Evolutionary conservation across 225 moss, liverwort and hornwort genomes (phyloP).

Genomic region (Climacium dendroides): DNA sequence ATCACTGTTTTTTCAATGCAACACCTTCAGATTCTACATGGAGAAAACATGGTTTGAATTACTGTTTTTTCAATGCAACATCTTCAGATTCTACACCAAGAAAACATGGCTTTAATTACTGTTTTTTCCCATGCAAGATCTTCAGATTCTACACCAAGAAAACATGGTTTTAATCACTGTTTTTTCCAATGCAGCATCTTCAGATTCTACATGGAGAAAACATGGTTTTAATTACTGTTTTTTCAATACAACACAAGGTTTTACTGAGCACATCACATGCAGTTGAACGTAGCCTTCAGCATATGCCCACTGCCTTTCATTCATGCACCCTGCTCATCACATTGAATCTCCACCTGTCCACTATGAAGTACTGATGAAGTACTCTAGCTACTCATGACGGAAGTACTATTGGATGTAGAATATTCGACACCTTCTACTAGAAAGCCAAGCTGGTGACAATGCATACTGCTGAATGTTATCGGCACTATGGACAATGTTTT

Average conservation of each 20-base stretch:
- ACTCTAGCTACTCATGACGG: not conserved
- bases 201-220: too few species aligned
- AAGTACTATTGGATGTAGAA: not conserved
- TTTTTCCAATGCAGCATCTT: too few species aligned
- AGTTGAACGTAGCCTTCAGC: not conserved
- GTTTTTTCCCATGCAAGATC: too few species aligned
- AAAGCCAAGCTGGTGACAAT: not conserved
- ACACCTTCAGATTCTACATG: too few species aligned
- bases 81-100: too few species aligned
- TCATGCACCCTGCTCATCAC: not conserved
- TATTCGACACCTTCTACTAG: not conserved
- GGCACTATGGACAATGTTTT: not conserved
- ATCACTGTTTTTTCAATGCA: too few species aligned
- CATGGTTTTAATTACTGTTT: too few species aligned
- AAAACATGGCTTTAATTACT: too few species aligned
- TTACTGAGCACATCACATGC: not conserved
- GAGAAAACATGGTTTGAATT: too few species aligned
- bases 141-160: too few species aligned
- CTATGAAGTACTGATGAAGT: not conserved
- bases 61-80: too few species aligned
- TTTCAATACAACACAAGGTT: not conserved
- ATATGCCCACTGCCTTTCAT: not conserved
- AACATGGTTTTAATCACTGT: too few species aligned
- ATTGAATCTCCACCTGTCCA: not conserved
- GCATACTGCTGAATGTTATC: not conserved